Evolutionary conservation across 441 rosid genomes (phyloP), one percentile per base, ranked within the genome.

Genomic region (Kokia cookei): DNA sequence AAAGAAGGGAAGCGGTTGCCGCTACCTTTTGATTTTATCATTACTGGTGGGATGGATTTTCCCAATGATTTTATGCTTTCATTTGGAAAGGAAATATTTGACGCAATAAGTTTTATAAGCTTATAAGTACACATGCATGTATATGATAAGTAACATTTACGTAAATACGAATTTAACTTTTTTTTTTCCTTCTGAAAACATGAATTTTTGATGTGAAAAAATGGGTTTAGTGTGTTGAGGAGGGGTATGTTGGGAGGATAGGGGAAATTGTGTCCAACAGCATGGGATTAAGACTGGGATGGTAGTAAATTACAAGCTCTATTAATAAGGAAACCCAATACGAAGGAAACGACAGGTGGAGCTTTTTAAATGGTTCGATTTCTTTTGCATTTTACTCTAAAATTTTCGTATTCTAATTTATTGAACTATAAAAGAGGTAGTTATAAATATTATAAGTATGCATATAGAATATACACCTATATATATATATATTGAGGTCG

Each of bases 301-400:
- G 75, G 57, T 73, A 76, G 79, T 10, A 40, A 58, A 26, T 24
- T 26, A 54, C 9, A 50, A 65, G 62, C 64, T 59, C 58, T 7
- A 51, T 71, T 55, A 48, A 19, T 29, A 79, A 82, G 88, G 62
- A 71, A 81, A 81, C 45, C 68, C 58, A 50, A 72, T 43, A 15
- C 50, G 73, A 75, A 19, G 48, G 72, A 67, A 61, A 27, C 50
- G 79, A 78, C 85, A 84, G 78, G 8, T 85, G 89, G 86, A 78
- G 79, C 59, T 63, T 63, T 57, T 59, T 65, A 58, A 80, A 59
- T 85, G 87, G 83, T 58, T 64, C 22, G 19, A 48, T 61, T 24
- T 73, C 51, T 45, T 70, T 65, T 60, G 40, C 15, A 40, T 73
- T 73, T 78, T 70, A 75, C 87, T 83, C 86, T 55, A 79, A 65